These are phyloP conservation scores for Chondrostereum purpureum DNA, from an alignment of 1,284 basidiomycete species.

Conservation along the genomic window DNA sequence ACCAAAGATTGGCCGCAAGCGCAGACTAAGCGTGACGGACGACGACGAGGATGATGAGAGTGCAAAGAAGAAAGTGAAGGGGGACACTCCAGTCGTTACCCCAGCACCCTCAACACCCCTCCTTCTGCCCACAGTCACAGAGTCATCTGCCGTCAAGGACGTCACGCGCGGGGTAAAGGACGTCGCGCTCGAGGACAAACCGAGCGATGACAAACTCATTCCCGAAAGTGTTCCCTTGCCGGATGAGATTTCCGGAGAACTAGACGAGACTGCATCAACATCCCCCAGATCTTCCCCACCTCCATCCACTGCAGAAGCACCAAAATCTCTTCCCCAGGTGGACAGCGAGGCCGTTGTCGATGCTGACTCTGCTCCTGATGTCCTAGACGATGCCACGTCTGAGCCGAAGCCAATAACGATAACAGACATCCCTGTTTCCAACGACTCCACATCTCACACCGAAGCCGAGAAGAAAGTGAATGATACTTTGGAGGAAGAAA, in stretches of 20 bases:
- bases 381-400: too few species aligned
- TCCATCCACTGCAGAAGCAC: conserved; percentile 13
- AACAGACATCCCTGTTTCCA: too few species aligned
- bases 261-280: conserved; percentile 17
- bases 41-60: conserved; percentile 31
- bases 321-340: too few species aligned
- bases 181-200: conserved; percentile 50
- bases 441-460: too few species aligned
- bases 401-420: too few species aligned
- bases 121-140: conserved; percentile 15
- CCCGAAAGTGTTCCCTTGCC: conserved; percentile 51
- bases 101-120: conserved; percentile 17
- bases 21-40: conserved; percentile 51
- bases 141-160: conserved; percentile 45
- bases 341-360: too few species aligned
- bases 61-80: conserved; percentile 37
- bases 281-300: conserved; percentile 8
- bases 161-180: conserved; percentile 65
- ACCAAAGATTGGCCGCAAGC: conserved; percentile 59
- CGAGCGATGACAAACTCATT: conserved; percentile 19
- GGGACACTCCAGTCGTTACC: conserved; percentile 22
- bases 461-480: too few species aligned
- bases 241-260: conserved; percentile 29
- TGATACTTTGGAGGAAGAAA: too few species aligned
- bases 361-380: too few species aligned